Conservation (phyloP, 2,329 filamentous ascomycete species). For the Ophiostoma himal-ulmi region DNA sequence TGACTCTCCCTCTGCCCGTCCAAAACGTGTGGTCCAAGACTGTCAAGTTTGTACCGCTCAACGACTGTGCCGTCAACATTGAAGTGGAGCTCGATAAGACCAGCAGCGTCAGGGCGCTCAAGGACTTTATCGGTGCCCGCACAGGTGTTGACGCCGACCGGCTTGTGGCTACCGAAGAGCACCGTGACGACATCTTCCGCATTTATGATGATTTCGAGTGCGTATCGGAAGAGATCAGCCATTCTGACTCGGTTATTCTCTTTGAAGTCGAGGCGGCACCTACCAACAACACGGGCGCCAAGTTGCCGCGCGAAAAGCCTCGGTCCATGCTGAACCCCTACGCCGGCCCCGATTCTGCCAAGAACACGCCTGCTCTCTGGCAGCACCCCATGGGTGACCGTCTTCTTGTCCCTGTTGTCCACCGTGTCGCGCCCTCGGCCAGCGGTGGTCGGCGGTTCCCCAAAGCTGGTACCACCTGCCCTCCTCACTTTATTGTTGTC, state of each 20-base stretch:
- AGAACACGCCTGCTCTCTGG: slow-evolving; percentile 42
- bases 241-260: slow-evolving; percentile 61
- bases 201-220: slow-evolving; percentile 64
- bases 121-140: slow-evolving; percentile 62
- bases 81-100: slow-evolving; percentile 77
- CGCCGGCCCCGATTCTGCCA: slow-evolving; percentile 42
- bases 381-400: slow-evolving; percentile 58
- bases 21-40: slow-evolving; percentile 73
- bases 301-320: slow-evolving; percentile 40
- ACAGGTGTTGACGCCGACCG: slow-evolving; percentile 59
- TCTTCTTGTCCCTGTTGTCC: slow-evolving; percentile 66
- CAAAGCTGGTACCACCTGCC: slow-evolving; percentile 30
- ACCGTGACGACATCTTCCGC: slow-evolving; percentile 79
- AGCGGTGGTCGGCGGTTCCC: slow-evolving; percentile 22
- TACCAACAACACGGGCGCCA: slow-evolving; percentile 65
- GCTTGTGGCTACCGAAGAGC: slow-evolving; percentile 77
- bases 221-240: slow-evolving; percentile 65
- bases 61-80: slow-evolving; percentile 63
- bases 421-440: slow-evolving; percentile 42
- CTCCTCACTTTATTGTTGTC: slow-evolving; percentile 68
- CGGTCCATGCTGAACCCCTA: slow-evolving; percentile 48
- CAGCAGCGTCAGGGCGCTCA: slow-evolving; percentile 61
- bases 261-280: slow-evolving; percentile 73
- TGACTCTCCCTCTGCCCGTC: slow-evolving; percentile 85
- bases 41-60: slow-evolving; percentile 71